phyloP scores from a whole-genome alignment of 352 stramenopile genomes.

The Phytophthora syringae region DNA sequence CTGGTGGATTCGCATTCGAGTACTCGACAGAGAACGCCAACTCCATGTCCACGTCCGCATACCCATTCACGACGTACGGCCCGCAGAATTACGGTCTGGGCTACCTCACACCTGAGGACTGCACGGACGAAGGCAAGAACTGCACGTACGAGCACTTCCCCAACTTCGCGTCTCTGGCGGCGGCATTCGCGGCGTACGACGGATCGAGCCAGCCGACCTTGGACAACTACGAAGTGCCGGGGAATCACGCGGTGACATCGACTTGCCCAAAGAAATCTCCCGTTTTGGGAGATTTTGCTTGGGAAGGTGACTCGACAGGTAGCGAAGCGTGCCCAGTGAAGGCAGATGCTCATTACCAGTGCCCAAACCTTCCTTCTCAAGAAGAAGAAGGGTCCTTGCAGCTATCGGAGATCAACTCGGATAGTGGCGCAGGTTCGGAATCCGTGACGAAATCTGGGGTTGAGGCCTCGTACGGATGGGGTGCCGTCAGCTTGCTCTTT shows the following conservation, averaged over 20 bases:
- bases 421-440: neutral
- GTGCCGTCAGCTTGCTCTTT: constrained; percentile 4
- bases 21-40: constrained; percentile 85
- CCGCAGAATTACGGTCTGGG: constrained; percentile 83
- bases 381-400: constrained; percentile 20
- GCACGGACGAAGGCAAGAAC: constrained; percentile 55
- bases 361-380: constrained; percentile 29
- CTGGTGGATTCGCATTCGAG: constrained; percentile 81
- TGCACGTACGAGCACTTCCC: constrained; percentile 80
- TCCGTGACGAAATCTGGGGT: constrained; percentile 9
- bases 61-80: constrained; percentile 76
- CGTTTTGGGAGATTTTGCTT: constrained; percentile 24
- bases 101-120: constrained; percentile 75
- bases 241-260: constrained; percentile 28
- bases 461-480: neutral
- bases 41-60: constrained; percentile 53
- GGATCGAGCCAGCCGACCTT: too few species aligned
- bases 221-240: too few species aligned
- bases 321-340: constrained; percentile 35
- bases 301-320: constrained; percentile 29
- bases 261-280: constrained; percentile 7
- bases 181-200: constrained; percentile 53
- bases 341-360: constrained; percentile 37
- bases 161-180: constrained; percentile 63
- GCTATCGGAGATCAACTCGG: constrained; percentile 22